Conservation (phyloP, 495 filamentous ascomycete species). For the Astrothelium macrocarpum region DNA sequence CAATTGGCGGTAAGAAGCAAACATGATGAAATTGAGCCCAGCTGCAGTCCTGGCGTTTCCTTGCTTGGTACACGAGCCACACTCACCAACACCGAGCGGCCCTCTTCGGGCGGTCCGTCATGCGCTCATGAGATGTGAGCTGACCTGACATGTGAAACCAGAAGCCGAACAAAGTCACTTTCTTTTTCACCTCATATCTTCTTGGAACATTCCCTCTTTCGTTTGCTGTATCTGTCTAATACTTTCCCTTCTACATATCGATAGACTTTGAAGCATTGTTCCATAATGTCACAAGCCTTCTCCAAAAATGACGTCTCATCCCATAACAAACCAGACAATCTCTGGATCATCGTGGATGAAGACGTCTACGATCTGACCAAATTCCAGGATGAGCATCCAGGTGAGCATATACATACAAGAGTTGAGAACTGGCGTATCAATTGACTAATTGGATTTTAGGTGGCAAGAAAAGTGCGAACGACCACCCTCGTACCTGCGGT, state of each 20-base stretch:
- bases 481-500: not conserved
- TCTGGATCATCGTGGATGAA: constrained; percentile 88
- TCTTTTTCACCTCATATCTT: not conserved
- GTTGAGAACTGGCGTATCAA: constrained; percentile 13
- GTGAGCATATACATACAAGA: constrained; percentile 35
- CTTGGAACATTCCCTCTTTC: not conserved
- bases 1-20: not conserved
- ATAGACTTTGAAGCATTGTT: constrained; percentile 4
- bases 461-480: constrained; percentile 80
- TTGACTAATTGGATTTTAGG: constrained; percentile 52
- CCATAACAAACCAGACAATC: constrained; percentile 75
- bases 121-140: not conserved
- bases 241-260: not conserved
- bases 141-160: constrained; percentile 3
- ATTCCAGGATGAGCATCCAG: constrained; percentile 89
- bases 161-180: constrained; percentile 1
- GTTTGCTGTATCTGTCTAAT: not conserved
- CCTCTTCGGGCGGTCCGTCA: not conserved
- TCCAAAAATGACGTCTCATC: constrained; percentile 73
- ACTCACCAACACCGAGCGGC: too few relatives aligned
- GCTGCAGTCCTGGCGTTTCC: not conserved
- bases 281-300: constrained; percentile 80
- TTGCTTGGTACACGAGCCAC: not conserved
- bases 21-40: not conserved
- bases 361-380: constrained; percentile 95